A percentile compares a stretch with the other conserved stretches of the same genome.
Conservation (phyloP, 805 yeast species). For the Candida morakotiae region DNA sequence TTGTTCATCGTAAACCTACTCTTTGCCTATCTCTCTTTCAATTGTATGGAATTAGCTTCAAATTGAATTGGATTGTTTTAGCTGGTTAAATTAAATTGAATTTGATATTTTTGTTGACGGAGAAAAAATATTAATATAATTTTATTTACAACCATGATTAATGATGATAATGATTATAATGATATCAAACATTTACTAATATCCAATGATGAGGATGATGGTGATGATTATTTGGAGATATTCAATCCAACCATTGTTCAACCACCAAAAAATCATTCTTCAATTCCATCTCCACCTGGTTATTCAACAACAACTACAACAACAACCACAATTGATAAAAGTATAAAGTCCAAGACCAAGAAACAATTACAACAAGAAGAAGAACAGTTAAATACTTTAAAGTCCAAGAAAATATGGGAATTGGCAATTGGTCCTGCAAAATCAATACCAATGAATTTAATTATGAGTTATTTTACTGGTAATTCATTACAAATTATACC, state of each 20-base stretch:
- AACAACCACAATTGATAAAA: not conserved
- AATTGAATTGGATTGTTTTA: no score
- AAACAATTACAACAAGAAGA: conserved; percentile 11
- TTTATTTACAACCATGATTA: not conserved
- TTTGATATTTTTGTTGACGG: not conserved
- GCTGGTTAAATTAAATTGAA: no score
- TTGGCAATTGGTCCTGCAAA: conserved; percentile 80
- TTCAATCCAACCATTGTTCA: not conserved
- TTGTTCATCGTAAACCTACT: conserved; percentile 15
- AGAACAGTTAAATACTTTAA: conserved; percentile 30
- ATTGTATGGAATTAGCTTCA: no score
- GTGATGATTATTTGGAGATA: not conserved
- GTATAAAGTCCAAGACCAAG: no score
- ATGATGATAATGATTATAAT: no score
- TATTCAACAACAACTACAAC: conserved; percentile 3
- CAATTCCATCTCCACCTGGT: conserved; percentile 14
- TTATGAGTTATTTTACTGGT: conserved; percentile 93
- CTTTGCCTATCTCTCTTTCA: no score
- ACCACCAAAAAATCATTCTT: not conserved
- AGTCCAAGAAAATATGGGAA: conserved; percentile 77
- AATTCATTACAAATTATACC: conserved; percentile 86
- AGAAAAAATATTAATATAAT: not conserved
- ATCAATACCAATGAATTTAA: conserved; percentile 78
- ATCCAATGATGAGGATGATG: no score
- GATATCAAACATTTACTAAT: no score